Base-by-base conservation (phyloP, 257 asterid genomes). In the Fraxinus pennsylvanica region DNA sequence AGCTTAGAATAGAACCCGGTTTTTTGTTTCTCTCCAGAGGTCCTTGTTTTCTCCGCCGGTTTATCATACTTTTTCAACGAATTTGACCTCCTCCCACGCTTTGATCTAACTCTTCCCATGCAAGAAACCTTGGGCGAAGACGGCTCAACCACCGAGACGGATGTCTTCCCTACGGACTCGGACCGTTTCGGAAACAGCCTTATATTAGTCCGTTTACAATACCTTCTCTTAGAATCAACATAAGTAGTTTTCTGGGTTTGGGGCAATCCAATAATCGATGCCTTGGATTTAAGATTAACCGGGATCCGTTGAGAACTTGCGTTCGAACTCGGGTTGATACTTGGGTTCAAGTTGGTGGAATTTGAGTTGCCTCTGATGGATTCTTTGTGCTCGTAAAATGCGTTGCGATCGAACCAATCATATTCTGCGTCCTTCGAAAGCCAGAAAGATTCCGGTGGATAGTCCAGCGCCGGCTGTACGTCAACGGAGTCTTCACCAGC, bases 101-200 rank as follows among this genome's bases (percentile, higher is more conserved):
- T 94, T 10, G 98, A 94, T 77, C 97, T 80, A 61, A 94, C 98
- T 82, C 97, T 87, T 68, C 99, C 99, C 83, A 93, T 92, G 66
- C 99, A 94, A 0, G 99, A 94, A 7, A 94, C 99, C 87, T 91
- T 91, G 14, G 99, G 99, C 0, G 99, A 94, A 1, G 95, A 89
- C 78, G 99, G 99, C 80, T 94, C 99, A 0, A 81, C 85, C 33
- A 76, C 63, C 0, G 84, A 71, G 22, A 63, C 84, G 17, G 87
- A 61, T 9, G 92, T 59, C 74, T 89, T 90, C 4, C 86, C 88
- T 2, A 67, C 80, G 0, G 96, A 82, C 17, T 78, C 85, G 0
- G 93, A 38, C 76, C 88, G 87, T 30, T 88, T 91, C 10, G 97
- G 97, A n/a, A 94, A 92, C 72, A 94, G 80, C 73, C 90, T 81